Evolutionary conservation across 768 basidiomycete genomes (phyloP), one percentile per base, ranked within the genome.

Genomic region (Rhodocollybia butyracea): DNA sequence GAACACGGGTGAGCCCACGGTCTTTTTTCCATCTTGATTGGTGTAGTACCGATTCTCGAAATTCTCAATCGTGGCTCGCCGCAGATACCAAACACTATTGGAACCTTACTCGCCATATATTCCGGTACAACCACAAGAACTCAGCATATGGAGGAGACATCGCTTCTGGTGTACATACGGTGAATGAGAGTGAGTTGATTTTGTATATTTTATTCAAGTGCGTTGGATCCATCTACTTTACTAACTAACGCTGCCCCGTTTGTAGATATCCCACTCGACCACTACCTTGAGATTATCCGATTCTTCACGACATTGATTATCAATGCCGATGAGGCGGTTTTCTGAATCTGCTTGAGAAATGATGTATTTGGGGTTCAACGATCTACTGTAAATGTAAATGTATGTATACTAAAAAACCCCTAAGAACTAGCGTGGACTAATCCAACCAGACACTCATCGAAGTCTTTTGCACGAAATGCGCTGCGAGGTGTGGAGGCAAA

Each of bases 111-210:
- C 36, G 42, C 8, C 63, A 72, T 56, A 82, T 82, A 46, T 81
- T 79, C 68, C 76, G 81, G 13, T 82, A 82, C 59, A 67, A 67
- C 17, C 75, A 75, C 58, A 66, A 66, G 29, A 64, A 65, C 21
- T 42, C 41, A 15, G 57, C 42, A 6, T 64, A n/a, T n/a, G n/a
- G n/a, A n/a, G n/a, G n/a, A n/a, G n/a, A n/a, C n/a, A n/a, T n/a
- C n/a, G n/a, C 60, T 22, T 57, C 34, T 6, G 73, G 70, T 36
- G 67, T 76, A n/a, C 83, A 83, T 63, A 82, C 82, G 1, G 73
- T 82, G 17, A 76, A 84, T 39, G 83, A 84, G 68, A 73, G 82
- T 78, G 57, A 43, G 73, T 60, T 4, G 1, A 10, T 2, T 24
- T 24, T 5, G 1, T 27, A n/a, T n/a, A n/a, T n/a, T n/a, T 19